Evolutionary conservation across 2,329 filamentous ascomycete species (phyloP), one percentile per base, ranked within the genome.

Genomic region (Claviceps arundinis): DNA sequence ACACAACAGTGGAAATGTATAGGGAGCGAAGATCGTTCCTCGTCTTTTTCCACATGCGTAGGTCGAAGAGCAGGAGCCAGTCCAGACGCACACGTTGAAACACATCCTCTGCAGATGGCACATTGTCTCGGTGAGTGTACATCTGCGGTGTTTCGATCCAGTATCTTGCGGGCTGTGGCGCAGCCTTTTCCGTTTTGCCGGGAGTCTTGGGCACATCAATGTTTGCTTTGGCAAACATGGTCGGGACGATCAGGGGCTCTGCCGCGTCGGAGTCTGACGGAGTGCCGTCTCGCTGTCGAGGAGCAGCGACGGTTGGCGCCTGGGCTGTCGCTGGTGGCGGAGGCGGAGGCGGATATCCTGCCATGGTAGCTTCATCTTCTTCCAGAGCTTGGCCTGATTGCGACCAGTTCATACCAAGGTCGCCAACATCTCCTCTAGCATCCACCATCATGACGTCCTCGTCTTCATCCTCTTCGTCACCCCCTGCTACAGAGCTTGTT

Each of bases 31-130:
- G 77, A 64, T 95, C 87, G 48, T 91, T 89, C 52, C 93, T 82
- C 37, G 94, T 80, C 65, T 89, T 93, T 70, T 98, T 98, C 93
- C 93, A 98, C 76, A 98, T 82, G 43, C 93, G 78, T 50, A 98
- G 71, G 65, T 98, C 93, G 64, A 95, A 98, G 8, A 98, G 74
- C 34, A 98, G 88, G 63, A 98, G 78, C 80, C 89, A 95, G 67
- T 98, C 93, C 5, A 98, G 74, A 37, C 93, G 84, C 13, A 97
- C 86, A 37, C 90, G 84, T 63, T 91, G 82, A 71, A 89, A 89
- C 5, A 98, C 75, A 62, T 98, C 87, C 65, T 98, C 93, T 51
- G 89, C 85, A 16, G 80, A 75, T 47, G 84, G 84, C 6, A 84
- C 71, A 51, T 76, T 77, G 37, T 80, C 75, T 43, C 76, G 74